Base-by-base conservation (phyloP, 441 rosid genomes). In the Erodium moschatum region DNA sequence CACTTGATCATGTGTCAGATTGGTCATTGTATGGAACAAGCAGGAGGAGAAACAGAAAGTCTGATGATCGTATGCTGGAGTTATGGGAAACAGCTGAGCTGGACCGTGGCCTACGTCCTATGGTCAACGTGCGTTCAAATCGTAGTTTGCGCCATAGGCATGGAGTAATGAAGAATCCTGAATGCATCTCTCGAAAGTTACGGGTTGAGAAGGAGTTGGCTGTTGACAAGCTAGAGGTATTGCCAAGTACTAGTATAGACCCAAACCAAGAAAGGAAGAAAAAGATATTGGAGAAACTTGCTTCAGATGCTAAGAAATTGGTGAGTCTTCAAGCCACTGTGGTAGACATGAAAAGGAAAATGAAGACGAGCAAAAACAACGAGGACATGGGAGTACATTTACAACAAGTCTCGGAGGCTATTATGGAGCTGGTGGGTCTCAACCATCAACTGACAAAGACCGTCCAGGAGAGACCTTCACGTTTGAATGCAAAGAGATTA, bases 1-100 rank as follows among this genome's bases (percentile, higher is more conserved):
- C 79, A 0, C 96, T 94, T 5, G 99, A 94, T 84, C 89, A 87
- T 61, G 89, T 79, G 66, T 87, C 92, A 50, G 85, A 87, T 69
- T 78, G 78, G 60, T 78, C 87, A 3, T 75, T 70, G 69, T 72
- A 77, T 62, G 78, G 84, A 74, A 84, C 82, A 80, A 84, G 83
- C 80, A 79, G 76, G 69, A 79, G 81, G 71, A 72, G 66, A 52
- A 75, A 68, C 33, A 31, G 58, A 31, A 77, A 73, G 64, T 66
- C 80, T 19, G 78, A 70, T 24, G 86, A 79, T 79, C 89, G 76
- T 73, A 81, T 82, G 82, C 83, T 86, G 58, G 86, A 84, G 72
- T 68, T 83, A 64, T 87, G 85, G 87, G 86, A 89, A 75, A 80
- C 82, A 73, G 77, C 81, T 66, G 81, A 74, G 75, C 83, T 78